These are phyloP conservation scores for Lotus japonicus DNA, from an alignment of 306 rosid species.

Conservation along the genomic window DNA sequence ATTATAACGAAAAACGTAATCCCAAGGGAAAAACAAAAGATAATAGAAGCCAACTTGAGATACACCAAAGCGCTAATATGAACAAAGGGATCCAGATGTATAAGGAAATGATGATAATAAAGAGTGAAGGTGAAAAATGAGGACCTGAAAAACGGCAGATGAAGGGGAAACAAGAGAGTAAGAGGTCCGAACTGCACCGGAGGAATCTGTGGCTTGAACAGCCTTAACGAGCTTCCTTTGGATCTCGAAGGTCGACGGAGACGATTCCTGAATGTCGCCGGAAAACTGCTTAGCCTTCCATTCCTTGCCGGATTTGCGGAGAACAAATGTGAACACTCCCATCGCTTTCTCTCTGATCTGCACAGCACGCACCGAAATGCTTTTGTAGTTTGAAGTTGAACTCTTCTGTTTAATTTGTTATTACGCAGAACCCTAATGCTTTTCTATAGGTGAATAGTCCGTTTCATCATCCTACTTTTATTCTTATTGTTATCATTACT, in stretches of 20 bases:
- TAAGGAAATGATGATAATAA: not conserved
- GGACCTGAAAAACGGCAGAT: slow-evolving; percentile 72
- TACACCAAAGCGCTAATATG: not conserved
- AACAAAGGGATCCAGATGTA: not conserved
- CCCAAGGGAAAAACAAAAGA: not conserved
- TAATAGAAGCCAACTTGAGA: not conserved
- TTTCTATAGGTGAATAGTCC: not conserved
- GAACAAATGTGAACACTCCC: slow-evolving; percentile 70
- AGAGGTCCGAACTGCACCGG: slow-evolving; percentile 63
- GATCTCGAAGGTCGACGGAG: slow-evolving; percentile 47
- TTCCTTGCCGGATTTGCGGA: slow-evolving; percentile 42
- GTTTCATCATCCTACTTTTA: not conserved
- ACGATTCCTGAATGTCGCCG: slow-evolving; percentile 63
- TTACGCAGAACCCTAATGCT: not conserved
- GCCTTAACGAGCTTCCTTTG: slow-evolving; percentile 64
- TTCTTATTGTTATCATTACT: no score
- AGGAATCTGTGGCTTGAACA: slow-evolving; percentile 45
- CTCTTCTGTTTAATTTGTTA: not conserved
- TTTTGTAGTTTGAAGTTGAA: not conserved
- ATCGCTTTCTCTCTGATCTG: slow-evolving; percentile 15
- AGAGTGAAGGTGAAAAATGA: not conserved
- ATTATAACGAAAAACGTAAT: no score
- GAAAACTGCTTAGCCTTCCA: slow-evolving; percentile 56
- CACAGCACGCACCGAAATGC: not conserved
- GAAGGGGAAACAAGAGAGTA: slow-evolving; percentile 46